Base-by-base conservation (phyloP, 495 filamentous ascomycete species). In the Hypoxylon rickii region DNA sequence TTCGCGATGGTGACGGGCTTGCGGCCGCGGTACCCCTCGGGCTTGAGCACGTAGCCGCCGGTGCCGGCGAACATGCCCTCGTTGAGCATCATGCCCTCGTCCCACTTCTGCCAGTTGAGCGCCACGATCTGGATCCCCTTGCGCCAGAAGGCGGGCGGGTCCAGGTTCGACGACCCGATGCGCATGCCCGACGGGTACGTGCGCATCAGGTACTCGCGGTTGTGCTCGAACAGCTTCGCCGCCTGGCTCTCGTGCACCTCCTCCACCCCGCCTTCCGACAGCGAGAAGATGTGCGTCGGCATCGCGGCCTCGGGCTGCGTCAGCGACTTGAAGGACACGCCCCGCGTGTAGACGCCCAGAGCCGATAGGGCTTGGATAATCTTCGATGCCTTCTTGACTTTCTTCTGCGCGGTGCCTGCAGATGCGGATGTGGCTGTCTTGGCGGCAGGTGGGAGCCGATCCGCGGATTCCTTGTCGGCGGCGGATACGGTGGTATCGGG, bases 21-120 rank as follows among this genome's bases (percentile, higher is more conserved):
- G 18, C 29, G 32, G 24, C 58, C 67, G 24, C 73, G 69, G 53
- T 76, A 76, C 7, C 73, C 87, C 19, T 76, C 67, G 0, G 93
- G 92, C 64, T 97, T 97, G 1, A 94, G 77, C 1, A 94, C 85
- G 78, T 90, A 97, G 13, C 93, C 93, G 3, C 76, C 77, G 1
- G 87, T 87, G 8, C 86, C 87, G 3, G 80, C 79, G 67, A 97
- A 97, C 90, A 97, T 93, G 50, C 83, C 93, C 63, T 91, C 84
- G 64, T 96, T 96, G 1, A 96, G 81, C 93, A 97, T 97, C 88
- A 90, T 95, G 10, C 90, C 92, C 50, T 87, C 85, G 64, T 97
- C 93, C 64, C 85, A 84, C 47, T 85, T 86, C 63, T 97, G 93
- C 92, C 93, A 97, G 71, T 97, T 97, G 33, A 97, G 77, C 1